Percentiles rank a stretch among this genome's conserved stretches.
phyloP scores from a whole-genome alignment of 768 basidiomycete species.

The Tubosaeta sp. region DNA sequence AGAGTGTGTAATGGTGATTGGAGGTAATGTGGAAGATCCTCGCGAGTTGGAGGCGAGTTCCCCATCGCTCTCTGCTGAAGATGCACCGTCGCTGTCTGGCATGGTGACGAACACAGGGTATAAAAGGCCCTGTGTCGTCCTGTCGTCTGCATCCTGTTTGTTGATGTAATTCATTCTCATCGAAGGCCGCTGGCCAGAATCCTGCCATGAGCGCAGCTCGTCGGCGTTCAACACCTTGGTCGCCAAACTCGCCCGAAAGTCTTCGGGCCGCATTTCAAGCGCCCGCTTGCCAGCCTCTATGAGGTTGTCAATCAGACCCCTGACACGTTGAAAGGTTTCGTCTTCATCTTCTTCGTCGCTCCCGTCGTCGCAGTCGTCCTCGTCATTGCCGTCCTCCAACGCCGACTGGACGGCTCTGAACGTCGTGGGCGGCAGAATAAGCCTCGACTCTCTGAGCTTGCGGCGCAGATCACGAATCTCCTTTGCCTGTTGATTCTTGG shows the following conservation, averaged over 20 bases:
- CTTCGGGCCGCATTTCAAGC: conserved; percentile 52
- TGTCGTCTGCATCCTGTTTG: conserved; percentile 27
- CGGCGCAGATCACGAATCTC: conserved; percentile 85
- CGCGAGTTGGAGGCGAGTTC: conserved; percentile 16
- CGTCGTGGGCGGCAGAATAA: conserved; percentile 66
- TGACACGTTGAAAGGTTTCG: conserved; percentile 59
- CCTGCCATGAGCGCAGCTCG: conserved; percentile 62
- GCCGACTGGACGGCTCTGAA: conserved; percentile 54
- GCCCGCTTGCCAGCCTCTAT: conserved; percentile 56
- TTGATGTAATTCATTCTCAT: conserved; percentile 9
- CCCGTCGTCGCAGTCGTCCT: conserved; percentile 38
- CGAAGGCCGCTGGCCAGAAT: conserved; percentile 25
- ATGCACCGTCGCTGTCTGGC: conserved; percentile 13
- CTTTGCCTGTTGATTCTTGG: conserved; percentile 73
- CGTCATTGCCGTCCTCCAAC: conserved; percentile 36
- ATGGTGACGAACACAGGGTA: conserved; percentile 19
- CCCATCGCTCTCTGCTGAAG: conserved; percentile 26
- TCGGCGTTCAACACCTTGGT: conserved; percentile 72
- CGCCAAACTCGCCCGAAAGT: conserved; percentile 45
- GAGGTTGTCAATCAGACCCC: conserved; percentile 57
- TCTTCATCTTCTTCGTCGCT: conserved; percentile 37
- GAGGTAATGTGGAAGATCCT: conserved; percentile 29
- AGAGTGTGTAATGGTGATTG: conserved; percentile 43
- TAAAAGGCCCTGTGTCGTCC: conserved; percentile 20
- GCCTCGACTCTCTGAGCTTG: conserved; percentile 75